phyloP scores from a whole-genome alignment of 2,329 filamentous ascomycete genomes.

The Emergomyces africanus region DNA sequence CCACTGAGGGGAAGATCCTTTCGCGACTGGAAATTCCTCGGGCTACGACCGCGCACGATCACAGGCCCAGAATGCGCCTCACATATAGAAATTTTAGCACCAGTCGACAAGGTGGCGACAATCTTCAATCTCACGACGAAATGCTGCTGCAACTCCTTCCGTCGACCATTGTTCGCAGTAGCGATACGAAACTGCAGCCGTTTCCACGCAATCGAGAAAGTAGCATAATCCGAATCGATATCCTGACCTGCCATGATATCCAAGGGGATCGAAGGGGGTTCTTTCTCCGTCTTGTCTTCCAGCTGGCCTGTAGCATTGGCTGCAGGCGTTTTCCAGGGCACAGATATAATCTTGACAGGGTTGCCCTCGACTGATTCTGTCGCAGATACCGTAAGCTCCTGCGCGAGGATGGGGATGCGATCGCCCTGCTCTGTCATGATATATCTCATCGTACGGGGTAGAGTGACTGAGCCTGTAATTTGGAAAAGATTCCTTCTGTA shows the following conservation, averaged over 20 bases:
- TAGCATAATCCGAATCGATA: constrained; percentile 68
- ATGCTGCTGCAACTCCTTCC: constrained; percentile 93
- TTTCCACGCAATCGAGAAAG: constrained; percentile 90
- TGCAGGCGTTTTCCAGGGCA: constrained; percentile 93
- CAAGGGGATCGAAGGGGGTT: constrained; percentile 70
- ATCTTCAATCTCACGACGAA: constrained; percentile 85
- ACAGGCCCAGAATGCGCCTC: constrained; percentile 82
- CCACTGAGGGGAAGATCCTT: constrained; percentile 84
- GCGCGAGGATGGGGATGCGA: constrained; percentile 64
- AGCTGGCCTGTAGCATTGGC: constrained; percentile 53
- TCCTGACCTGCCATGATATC: constrained; percentile 54
- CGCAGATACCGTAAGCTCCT: constrained; percentile 80
- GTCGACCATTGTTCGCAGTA: constrained; percentile 87
- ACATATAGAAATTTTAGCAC: constrained; percentile 66
- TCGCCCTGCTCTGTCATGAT: constrained; percentile 76
- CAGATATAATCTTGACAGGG: constrained; percentile 83
- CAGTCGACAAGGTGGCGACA: constrained; percentile 68
- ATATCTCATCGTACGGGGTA: constrained; percentile 64
- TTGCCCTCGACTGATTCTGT: constrained; percentile 93
- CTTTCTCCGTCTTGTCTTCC: constrained; percentile 62
- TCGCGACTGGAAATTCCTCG: constrained; percentile 84
- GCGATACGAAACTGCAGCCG: constrained; percentile 87
- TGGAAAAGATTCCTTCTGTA: constrained; percentile 94
- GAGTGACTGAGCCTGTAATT: constrained; percentile 77
- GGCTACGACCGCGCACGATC: constrained; percentile 84